Base-by-base conservation (phyloP, 495 filamentous ascomycete genomes). In the Lindgomyces ingoldianus region DNA sequence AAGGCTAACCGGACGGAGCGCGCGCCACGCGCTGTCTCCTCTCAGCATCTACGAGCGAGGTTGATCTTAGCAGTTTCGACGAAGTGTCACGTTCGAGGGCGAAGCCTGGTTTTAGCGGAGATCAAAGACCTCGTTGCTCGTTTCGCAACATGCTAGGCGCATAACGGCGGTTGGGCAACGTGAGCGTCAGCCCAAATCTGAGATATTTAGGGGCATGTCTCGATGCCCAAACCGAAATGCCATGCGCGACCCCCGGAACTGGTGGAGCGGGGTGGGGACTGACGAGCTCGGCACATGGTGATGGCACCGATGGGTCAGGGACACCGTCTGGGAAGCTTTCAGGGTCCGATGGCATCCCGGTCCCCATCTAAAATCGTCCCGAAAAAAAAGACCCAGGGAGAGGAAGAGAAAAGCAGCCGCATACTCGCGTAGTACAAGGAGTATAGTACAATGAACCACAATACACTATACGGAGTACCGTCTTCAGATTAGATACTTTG, bases 121-220 rank as follows among this genome's bases (percentile, higher is more conserved):
- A 60, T 64, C 46, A 42, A 30, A 48, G 26, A 57, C n/a, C 30
- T 25, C 24, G 26, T 70, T 70, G 57, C 62, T 65, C 25, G 51
- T 62, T 58, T 54, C 25, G 60, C 55, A 57, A 44, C 41, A 58
- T 58, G 10, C 54, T 12, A 61, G 62, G 51, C 57, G 57, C 62
- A 65, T 47, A 62, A 51, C 39, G 50, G 66, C 57, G 62, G 62
- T 70, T 70, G 67, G 67, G 67, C 67, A 55, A 62, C 51, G 50
- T 59, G 61, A 62, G 44, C 41, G 41, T 50, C 58, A 51, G 60
- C 66, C 66, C 66, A 60, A 68, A 41, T 12, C 30, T 22, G 19
- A 30, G n/a, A 67, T 61, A 16, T 29, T 26, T 18, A n/a, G 57
- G 18, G 19, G 16, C 19, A 14, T 41, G 26, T 53, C 18, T 64